Conservation (phyloP, 495 filamentous ascomycete species). For the Aspergillus carlsbadensis region DNA sequence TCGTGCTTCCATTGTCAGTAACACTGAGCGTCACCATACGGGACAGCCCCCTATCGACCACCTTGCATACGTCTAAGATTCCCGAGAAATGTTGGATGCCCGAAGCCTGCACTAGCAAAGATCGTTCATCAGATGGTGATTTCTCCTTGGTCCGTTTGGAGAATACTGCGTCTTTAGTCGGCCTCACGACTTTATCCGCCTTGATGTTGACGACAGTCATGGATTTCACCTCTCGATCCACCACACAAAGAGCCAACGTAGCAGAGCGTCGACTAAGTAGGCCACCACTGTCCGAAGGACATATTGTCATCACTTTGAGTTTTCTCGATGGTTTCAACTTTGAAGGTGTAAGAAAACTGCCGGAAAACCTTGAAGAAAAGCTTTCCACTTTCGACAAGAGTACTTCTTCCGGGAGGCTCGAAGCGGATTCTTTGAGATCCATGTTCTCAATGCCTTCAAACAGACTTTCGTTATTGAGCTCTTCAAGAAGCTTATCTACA, state of each 20-base stretch:
- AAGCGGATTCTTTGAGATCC: slow-evolving; percentile 67
- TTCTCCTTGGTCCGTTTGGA: slow-evolving; percentile 31
- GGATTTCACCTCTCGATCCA: slow-evolving; percentile 63
- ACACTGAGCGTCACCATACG: slow-evolving; percentile 70
- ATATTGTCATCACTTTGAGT: slow-evolving; percentile 64
- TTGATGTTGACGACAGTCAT: slow-evolving; percentile 66
- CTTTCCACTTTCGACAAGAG: slow-evolving; percentile 70
- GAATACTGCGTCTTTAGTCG: slow-evolving; percentile 30
- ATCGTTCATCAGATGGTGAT: slow-evolving; percentile 21
- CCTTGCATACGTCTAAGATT: slow-evolving; percentile 71
- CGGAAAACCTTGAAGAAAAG: slow-evolving; percentile 60
- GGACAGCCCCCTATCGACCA: slow-evolving; percentile 66
- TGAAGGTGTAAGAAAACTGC: slow-evolving; percentile 53
- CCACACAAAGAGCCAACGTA: slow-evolving; percentile 64
- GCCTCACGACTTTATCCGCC: slow-evolving; percentile 33
- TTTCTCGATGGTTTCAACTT: slow-evolving; percentile 43
- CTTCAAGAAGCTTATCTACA: slow-evolving; percentile 71
- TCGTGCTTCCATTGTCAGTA: slow-evolving; percentile 57
- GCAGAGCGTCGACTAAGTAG: slow-evolving; percentile 28
- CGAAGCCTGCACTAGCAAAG: slow-evolving; percentile 41
- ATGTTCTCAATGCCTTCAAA: slow-evolving; percentile 69
- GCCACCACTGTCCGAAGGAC: slow-evolving; percentile 48
- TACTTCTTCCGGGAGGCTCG: slow-evolving; percentile 71
- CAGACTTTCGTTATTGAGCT: slow-evolving; percentile 60
- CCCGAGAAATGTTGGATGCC: slow-evolving; percentile 46